Evolutionary conservation across 1,284 basidiomycete species (phyloP), one percentile per base, ranked within the genome.

Genomic region (Cerrena zonata): DNA sequence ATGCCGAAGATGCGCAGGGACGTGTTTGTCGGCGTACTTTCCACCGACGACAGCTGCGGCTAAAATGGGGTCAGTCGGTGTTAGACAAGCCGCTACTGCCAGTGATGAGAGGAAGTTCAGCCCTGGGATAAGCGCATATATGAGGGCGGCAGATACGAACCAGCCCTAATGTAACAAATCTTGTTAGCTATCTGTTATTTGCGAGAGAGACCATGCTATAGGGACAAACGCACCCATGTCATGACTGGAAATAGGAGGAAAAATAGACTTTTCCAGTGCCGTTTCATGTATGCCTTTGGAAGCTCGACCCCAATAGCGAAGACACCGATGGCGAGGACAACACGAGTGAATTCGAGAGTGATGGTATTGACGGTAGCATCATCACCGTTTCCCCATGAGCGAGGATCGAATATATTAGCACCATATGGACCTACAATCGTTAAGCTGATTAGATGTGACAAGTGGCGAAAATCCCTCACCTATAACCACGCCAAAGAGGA

Each of bases 11-110:
- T 99, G 96, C 0, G 92, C 86, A 0, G 95, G 95, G 15, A 99
- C 95, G 62, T 99, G 95, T 65, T 97, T 96, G 67, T 99, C 91
- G 2, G 95, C 95, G 73, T 95, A 99, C 69, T 93, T 95, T 48
- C 96, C 95, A 63, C 96, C 95, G 12, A 99, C 88, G 50, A 99
- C 82, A 3, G 86, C 89, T 22, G 90, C 89, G 1, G 91, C 89
- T 36, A 94, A 77, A 58, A 94, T 93, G 19, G 95, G 95, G 69
- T 99, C 96, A 10, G 96, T 98, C 0, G 95, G 96, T 0, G 95
- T 97, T 23, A 97, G 82, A 66, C 92, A 95, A 0, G 95, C 94
- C 15, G 91, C 93, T 49, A 98, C 83, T 47, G 90, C 91, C 56
- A 98, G 78, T 45, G 86, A 82, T 3, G 90, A 89, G 38, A 95